phyloP scores from a whole-genome alignment of 129 eudicot genomes.

The Silybum marianum region DNA sequence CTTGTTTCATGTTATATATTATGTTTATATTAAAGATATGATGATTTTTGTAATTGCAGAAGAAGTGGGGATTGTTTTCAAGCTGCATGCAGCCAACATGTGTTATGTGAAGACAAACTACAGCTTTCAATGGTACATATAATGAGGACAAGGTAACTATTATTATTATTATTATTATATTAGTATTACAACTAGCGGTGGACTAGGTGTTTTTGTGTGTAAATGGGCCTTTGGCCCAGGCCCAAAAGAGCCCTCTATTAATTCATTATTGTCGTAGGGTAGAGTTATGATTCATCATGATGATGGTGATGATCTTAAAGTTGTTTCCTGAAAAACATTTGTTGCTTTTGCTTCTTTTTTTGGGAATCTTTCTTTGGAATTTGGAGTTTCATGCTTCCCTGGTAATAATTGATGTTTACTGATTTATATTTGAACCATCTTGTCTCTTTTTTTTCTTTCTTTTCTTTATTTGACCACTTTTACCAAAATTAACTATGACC shows the following conservation, averaged over 20 bases:
- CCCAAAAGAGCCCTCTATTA: conserved; percentile 20
- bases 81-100: conserved; percentile 81
- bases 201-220: conserved; percentile 15
- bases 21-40: background rate
- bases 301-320: conserved; percentile 15
- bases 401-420: conserved; percentile 12
- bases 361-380: conserved; percentile 30
- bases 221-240: conserved; percentile 31
- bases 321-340: background rate
- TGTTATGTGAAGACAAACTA: conserved; percentile 34
- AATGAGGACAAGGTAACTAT: background rate
- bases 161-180: background rate
- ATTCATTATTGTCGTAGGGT: conserved; percentile 21
- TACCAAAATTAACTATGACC: background rate
- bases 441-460: background rate
- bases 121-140: conserved; percentile 37
- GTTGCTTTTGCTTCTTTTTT: conserved; percentile 14
- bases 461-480: background rate
- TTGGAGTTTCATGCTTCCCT: background rate
- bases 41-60: conserved; percentile 46
- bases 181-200: background rate
- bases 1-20: background rate
- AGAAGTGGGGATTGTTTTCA: conserved; percentile 71
- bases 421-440: background rate
- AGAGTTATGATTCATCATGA: conserved; percentile 19